Conservation (phyloP, 2,329 filamentous ascomycete genomes). For the Trichoderma aggressivum region DNA sequence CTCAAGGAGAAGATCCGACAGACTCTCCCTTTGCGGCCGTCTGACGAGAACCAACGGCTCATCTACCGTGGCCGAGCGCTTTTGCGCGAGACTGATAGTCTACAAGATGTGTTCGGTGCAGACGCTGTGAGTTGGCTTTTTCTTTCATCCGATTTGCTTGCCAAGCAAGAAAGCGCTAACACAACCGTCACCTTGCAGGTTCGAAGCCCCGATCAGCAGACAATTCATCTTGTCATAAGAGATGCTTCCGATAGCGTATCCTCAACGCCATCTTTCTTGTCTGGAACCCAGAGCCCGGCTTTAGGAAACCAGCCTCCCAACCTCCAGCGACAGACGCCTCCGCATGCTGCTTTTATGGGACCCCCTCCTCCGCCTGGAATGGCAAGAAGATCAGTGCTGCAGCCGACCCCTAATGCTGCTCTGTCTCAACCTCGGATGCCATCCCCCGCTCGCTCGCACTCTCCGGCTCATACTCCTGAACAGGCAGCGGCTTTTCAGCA, state of each 20-base stretch:
- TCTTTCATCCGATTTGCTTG: neutral
- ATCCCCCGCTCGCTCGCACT: conserved; percentile 27
- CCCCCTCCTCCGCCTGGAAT: conserved; percentile 30
- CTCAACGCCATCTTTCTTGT: conserved; percentile 25
- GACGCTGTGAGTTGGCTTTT: conserved; percentile 44
- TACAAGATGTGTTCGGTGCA: conserved; percentile 55
- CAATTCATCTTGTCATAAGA: conserved; percentile 52
- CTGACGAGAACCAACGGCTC: conserved; percentile 55
- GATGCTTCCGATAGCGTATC: conserved; percentile 34
- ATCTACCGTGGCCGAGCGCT: conserved; percentile 60
- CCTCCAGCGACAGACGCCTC: conserved; percentile 21
- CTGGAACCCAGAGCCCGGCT: conserved; percentile 29
- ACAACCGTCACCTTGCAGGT: conserved; percentile 34
- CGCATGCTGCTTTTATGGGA: conserved; percentile 18
- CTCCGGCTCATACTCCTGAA: conserved; percentile 26
- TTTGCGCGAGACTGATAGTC: conserved; percentile 51
- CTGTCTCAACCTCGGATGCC: conserved; percentile 32
- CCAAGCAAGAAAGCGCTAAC: conserved; percentile 14
- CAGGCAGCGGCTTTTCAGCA: conserved; percentile 34
- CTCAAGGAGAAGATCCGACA: conserved; percentile 58
- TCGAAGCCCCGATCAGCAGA: conserved; percentile 45
- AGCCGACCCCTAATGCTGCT: conserved; percentile 26
- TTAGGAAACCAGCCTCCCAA: conserved; percentile 25
- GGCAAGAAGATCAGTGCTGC: conserved; percentile 30
- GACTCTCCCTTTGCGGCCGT: conserved; percentile 46